Percentiles rank a stretch among this genome's conserved stretches.
Conservation (phyloP, 2,329 filamentous ascomycete species). For the Aspergillus unguis region DNA sequence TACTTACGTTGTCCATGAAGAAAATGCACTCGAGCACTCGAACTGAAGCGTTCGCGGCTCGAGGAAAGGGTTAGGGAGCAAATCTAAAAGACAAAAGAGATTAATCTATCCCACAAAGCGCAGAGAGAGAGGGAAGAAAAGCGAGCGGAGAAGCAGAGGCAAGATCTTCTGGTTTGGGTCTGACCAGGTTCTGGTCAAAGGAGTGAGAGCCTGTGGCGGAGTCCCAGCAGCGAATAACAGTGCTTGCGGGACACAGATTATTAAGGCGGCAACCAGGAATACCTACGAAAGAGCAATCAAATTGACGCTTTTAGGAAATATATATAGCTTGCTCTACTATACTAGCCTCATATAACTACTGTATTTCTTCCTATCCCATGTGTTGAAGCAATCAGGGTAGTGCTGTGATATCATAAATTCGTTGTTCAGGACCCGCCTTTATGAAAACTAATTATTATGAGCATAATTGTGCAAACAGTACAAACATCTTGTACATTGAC, state of each 20-base stretch:
- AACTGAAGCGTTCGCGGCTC: slow-evolving; percentile 24
- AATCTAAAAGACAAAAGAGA: slow-evolving; percentile 5
- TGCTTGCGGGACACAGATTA: slow-evolving; percentile 18
- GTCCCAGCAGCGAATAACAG: slow-evolving; percentile 13
- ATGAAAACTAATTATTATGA: not conserved
- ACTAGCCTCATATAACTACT: too few relatives aligned
- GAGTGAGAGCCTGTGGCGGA: slow-evolving; percentile 25
- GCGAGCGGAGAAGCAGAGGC: slow-evolving; percentile 9
- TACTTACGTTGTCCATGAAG: slow-evolving; percentile 46
- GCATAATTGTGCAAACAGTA: not conserved
- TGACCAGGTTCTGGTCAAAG: slow-evolving; percentile 26
- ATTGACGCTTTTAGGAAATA: too few relatives aligned
- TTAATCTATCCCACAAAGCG: slow-evolving; percentile 5
- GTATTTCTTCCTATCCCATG: too few relatives aligned
- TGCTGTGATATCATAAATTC: slow-evolving; percentile 3
- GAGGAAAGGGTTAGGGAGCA: slow-evolving; percentile 12
- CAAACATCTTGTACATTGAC: not conserved
- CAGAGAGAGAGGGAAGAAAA: slow-evolving; percentile 1
- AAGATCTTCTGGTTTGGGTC: slow-evolving; percentile 18
- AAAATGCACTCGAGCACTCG: slow-evolving; percentile 35
- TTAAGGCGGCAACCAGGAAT: slow-evolving; percentile 9
- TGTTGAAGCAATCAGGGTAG: not conserved
- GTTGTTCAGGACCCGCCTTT: not conserved
- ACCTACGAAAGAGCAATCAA: not conserved
- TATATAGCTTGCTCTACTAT: too few relatives aligned